Evolutionary conservation across 164 flowering plant genomes (phyloP).

Genomic region (Sextonia rubra): DNA sequence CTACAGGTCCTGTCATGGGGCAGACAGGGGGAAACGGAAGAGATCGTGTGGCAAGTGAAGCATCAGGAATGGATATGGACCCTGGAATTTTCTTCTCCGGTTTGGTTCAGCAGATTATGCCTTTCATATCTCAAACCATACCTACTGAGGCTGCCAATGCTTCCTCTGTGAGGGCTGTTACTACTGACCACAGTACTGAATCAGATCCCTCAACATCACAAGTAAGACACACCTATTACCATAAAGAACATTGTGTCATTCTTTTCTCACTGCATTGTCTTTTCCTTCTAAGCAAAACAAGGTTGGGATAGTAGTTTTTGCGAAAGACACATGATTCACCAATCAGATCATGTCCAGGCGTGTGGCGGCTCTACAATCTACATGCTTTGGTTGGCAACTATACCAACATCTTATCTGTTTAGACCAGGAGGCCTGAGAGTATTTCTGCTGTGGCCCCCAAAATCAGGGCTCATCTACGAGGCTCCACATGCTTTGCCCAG

Average conservation of each 20-base stretch:
- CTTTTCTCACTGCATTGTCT: neutral
- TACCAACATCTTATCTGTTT: no score
- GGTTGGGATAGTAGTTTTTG: neutral
- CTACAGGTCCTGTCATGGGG: constrained; percentile 14
- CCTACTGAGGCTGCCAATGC: constrained; percentile 13
- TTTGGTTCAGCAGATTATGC: constrained; percentile 53
- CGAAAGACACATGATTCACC: neutral
- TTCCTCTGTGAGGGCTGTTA: constrained; percentile 20
- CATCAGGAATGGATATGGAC: constrained; percentile 23
- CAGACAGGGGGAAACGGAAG: constrained; percentile 15
- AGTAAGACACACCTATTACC: constrained; percentile 13
- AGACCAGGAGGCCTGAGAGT: no score
- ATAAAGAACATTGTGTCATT: neutral
- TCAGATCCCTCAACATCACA: constrained; percentile 21
- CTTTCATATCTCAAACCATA: constrained; percentile 34
- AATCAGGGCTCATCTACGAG: no score
- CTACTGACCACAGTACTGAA: constrained; percentile 12
- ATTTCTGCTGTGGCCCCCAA: no score
- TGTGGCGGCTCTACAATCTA: no score
- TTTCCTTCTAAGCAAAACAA: neutral
- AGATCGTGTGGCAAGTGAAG: constrained; percentile 23
- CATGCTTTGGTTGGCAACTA: no score
- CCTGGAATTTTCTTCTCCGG: constrained; percentile 51
- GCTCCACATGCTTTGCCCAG: no score
- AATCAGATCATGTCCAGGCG: neutral